Percentiles rank a stretch among this genome's conserved stretches.
Conservation (phyloP, 345 rosid species). For the Euphorbia pulcherrima region DNA sequence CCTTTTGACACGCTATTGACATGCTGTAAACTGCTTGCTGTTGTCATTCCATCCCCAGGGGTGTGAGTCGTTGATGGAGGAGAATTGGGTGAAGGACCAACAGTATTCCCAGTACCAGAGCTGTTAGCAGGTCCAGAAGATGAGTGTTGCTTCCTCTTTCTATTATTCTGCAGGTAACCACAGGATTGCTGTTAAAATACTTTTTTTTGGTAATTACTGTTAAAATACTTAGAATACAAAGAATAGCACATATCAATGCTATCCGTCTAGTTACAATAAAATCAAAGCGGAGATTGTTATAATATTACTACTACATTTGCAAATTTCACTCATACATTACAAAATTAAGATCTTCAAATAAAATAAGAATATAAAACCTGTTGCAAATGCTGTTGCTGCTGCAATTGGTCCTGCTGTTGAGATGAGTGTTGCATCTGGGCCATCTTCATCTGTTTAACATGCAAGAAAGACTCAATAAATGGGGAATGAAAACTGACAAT, state of each 20-base stretch:
- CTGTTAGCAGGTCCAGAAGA: constrained; percentile 66
- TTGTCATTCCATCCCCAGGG: constrained; percentile 56
- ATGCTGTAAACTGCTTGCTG: constrained; percentile 40
- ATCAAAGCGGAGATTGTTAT: neutral
- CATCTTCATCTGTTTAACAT: constrained; percentile 47
- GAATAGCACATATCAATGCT: neutral
- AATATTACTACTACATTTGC: constrained; percentile 4
- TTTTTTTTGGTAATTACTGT: too few relatives aligned
- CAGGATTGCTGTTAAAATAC: constrained; percentile 5
- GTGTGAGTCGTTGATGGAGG: constrained; percentile 69
- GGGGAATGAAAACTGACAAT: constrained; percentile 1
- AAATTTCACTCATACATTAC: constrained; percentile 8
- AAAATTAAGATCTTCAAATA: constrained; percentile 1
- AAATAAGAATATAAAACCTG: constrained; percentile 37
- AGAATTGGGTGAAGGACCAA: constrained; percentile 55
- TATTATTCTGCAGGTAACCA: constrained; percentile 35
- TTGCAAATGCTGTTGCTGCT: constrained; percentile 43
- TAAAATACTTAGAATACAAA: neutral
- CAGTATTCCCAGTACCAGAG: constrained; percentile 60
- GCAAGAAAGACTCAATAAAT: constrained; percentile 4
- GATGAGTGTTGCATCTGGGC: constrained; percentile 47
- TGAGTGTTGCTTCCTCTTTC: constrained; percentile 59
- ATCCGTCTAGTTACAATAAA: neutral
- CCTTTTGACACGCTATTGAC: constrained; percentile 38
- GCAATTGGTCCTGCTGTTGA: constrained; percentile 50